Percentiles rank a stretch among this genome's conserved stretches.
Evolutionary conservation across 2,329 filamentous ascomycete species (phyloP).

Genomic region (Beauveria scarabaeidicola): DNA sequence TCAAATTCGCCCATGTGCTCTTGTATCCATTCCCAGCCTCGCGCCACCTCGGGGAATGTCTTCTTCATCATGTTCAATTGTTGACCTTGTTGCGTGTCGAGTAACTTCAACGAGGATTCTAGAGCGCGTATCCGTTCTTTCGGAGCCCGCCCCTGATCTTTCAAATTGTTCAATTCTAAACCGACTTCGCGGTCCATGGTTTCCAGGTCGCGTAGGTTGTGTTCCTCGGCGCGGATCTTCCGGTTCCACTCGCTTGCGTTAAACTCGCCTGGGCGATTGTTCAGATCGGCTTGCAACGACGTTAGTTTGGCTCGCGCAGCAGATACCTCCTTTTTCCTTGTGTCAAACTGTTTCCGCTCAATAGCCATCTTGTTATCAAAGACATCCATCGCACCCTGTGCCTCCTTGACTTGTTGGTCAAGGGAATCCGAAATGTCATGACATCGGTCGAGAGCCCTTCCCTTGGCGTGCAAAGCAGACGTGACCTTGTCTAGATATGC

Average conservation of each 20-base stretch:
- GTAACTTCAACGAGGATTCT: conserved; percentile 42
- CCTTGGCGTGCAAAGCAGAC: conserved; percentile 45
- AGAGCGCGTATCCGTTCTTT: conserved; percentile 30
- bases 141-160: conserved; percentile 32
- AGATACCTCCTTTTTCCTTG: conserved; percentile 43
- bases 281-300: conserved; percentile 52
- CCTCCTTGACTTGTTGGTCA: conserved; percentile 27
- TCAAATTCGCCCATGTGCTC: conserved; percentile 61
- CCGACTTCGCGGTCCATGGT: conserved; percentile 30
- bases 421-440: conserved; percentile 44
- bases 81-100: conserved; percentile 69
- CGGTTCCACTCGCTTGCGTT: conserved; percentile 63
- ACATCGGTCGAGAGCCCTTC: conserved; percentile 41
- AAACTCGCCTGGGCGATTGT: conserved; percentile 57
- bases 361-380: conserved; percentile 38
- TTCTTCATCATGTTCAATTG: conserved; percentile 57
- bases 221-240: conserved; percentile 56
- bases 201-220: conserved; percentile 44
- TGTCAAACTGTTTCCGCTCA: conserved; percentile 39
- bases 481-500: conserved; percentile 54
- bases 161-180: conserved; percentile 33
- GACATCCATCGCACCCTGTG: conserved; percentile 33
- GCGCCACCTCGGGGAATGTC: conserved; percentile 53
- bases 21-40: conserved; percentile 76
- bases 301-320: conserved; percentile 50